Base-by-base conservation (phyloP, 139 green algal genomes). In the Zygnema circumcarinatum region DNA sequence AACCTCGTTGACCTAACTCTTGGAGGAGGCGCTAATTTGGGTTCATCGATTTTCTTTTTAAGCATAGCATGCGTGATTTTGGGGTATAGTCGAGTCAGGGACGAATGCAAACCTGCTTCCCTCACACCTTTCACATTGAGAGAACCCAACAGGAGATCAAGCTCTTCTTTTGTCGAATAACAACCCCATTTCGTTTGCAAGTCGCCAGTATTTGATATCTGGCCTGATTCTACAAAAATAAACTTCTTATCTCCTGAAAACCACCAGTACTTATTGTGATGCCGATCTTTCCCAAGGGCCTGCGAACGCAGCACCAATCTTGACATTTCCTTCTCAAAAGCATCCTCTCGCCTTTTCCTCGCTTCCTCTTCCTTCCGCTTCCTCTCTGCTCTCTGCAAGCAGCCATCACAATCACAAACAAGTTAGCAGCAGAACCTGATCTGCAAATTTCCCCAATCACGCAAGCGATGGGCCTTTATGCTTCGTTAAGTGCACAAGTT, bases 181-280 rank as follows among this genome's bases (percentile, higher is more conserved):
- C n/a, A 39, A 16, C 36, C 32, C 83, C 83, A 89, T 16, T 2
- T 33, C 7, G 32, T 62, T 11, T 86, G 79, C 54, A 84, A 22
- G 7, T 41, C 36, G 16, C 69, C 69, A 78, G 3, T 41, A 7
- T 11, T 20, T 16, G 16, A 39, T 16, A 41, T 41, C 69, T 78
- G 11, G 36, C 69, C 76, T 16, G 47, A 42, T n/a, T 89, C 83
- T 29, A 89, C 83, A n/a, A 79, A 89, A 29, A 89, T 74, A 40
- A 89, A 29, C 33, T 76, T 38, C 32, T 62, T 38, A 2, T 88
- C 76, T 3, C 20, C 16, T 2, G 84, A 20, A 41, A 89, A 88
- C 76, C 38, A 89, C 84, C 84, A 89, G 76, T 89, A 89, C 31
- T 36, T 53, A 42, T 83, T 36, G 76, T 88, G 84, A 41, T 89